A percentile compares a stretch with the other conserved stretches of the same genome.
phyloP scores from a whole-genome alignment of 371 early-diverging fungal species.

The Mucor velutinosus region DNA sequence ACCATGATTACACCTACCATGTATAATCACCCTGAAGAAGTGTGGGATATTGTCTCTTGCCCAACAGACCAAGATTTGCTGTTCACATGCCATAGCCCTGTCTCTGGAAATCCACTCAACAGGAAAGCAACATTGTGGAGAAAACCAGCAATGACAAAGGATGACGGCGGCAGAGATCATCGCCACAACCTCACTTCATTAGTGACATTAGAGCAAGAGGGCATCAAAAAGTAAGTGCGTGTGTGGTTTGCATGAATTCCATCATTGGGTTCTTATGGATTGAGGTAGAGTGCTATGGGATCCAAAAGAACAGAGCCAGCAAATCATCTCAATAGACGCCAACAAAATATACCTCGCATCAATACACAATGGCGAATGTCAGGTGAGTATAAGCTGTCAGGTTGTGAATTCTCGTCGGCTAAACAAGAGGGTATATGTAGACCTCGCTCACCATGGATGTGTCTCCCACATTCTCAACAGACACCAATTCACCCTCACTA shows the following conservation, averaged over 20 bases:
- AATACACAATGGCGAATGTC: constrained; percentile 2
- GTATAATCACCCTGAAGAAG: constrained; percentile 72
- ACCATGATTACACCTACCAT: constrained; percentile 61
- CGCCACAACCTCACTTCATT: not conserved
- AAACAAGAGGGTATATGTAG: not conserved
- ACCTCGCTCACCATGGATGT: constrained; percentile 18
- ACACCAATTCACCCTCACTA: constrained; percentile 8
- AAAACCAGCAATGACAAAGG: constrained; percentile 26
- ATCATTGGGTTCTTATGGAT: not conserved
- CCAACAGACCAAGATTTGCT: constrained; percentile 63
- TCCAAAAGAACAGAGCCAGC: constrained; percentile 23
- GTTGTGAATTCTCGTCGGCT: not conserved
- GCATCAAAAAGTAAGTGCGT: constrained; percentile 17
- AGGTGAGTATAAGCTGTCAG: not conserved
- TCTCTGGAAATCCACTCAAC: constrained; percentile 28
- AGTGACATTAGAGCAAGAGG: constrained; percentile 16
- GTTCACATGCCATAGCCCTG: constrained; percentile 64
- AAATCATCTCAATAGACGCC: constrained; percentile 29
- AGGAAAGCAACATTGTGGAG: constrained; percentile 42
- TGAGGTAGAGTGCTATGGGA: constrained; percentile 42
- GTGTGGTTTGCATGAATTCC: not conserved
- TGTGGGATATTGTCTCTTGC: constrained; percentile 70
- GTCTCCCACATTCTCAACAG: constrained; percentile 10
- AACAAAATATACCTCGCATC: constrained; percentile 19
- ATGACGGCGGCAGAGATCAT: constrained; percentile 13